A percentile compares a stretch with the other conserved stretches of the same genome.
These are phyloP conservation scores for Ophiorrhiza pumila DNA, from an alignment of 257 asterid genomes.

Conservation along the genomic window DNA sequence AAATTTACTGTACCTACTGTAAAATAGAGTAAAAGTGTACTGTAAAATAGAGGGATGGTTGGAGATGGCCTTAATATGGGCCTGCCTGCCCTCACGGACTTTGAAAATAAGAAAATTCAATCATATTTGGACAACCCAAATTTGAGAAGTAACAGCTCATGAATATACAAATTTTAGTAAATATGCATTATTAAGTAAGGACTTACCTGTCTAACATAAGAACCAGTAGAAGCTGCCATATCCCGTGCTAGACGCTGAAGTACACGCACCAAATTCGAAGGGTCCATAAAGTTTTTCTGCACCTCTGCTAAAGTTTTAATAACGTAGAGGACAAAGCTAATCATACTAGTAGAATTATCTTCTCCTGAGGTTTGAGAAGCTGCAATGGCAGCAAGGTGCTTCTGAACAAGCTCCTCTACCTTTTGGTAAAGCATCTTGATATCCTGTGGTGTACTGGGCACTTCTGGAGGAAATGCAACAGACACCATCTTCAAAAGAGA, in stretches of 20 bases:
- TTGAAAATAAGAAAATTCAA: no score
- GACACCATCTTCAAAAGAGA: slow-evolving; percentile 91
- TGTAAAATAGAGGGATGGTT: no score
- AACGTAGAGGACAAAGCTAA: slow-evolving; percentile 87
- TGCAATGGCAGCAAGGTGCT: slow-evolving; percentile 91
- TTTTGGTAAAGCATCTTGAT: slow-evolving; percentile 87
- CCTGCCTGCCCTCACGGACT: background rate
- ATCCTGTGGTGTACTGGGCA: slow-evolving; percentile 70
- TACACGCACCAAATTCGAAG: slow-evolving; percentile 74
- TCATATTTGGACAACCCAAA: background rate
- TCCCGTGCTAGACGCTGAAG: slow-evolving; percentile 97
- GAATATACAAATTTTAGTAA: background rate
- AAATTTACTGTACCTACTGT: no score
- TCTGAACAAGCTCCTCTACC: slow-evolving; percentile 93
- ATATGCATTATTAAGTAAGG: background rate
- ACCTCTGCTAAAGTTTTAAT: slow-evolving; percentile 83
- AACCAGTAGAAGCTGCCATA: slow-evolving; percentile 72
- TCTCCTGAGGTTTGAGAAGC: slow-evolving; percentile 88
- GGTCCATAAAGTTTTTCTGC: slow-evolving; percentile 85
- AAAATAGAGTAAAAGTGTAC: no score
- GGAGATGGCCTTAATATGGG: no score
- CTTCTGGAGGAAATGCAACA: slow-evolving; percentile 90
- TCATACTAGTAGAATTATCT: slow-evolving; percentile 88
- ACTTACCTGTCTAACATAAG: slow-evolving; percentile 77
- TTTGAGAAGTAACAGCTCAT: background rate